These are phyloP conservation scores for Suhomyces bokatorum DNA, from an alignment of 1,139 yeast genomes.

Conservation along the genomic window DNA sequence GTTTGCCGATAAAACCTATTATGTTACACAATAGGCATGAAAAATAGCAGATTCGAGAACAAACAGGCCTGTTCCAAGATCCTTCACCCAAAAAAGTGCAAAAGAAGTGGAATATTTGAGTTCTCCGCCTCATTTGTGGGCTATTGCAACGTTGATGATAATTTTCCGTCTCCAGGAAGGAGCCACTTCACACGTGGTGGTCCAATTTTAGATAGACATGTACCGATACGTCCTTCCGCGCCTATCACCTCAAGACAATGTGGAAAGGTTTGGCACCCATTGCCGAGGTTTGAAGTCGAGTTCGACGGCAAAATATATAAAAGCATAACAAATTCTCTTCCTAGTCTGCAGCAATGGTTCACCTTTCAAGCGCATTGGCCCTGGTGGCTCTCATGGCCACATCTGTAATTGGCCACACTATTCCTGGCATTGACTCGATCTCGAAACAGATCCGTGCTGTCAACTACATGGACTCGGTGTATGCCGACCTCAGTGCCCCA, in stretches of 20 bases:
- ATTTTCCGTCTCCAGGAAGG: background rate
- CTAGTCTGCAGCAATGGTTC: slow-evolving; percentile 4
- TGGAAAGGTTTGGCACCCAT: background rate
- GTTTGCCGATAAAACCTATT: too few relatives aligned
- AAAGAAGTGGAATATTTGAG: too few relatives aligned
- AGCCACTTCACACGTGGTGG: background rate
- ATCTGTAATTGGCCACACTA: slow-evolving; percentile 16
- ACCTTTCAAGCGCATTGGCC: background rate
- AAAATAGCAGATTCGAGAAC: too few relatives aligned
- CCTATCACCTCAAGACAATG: too few relatives aligned
- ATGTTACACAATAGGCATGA: too few relatives aligned
- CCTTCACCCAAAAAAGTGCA: too few relatives aligned
- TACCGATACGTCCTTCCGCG: background rate
- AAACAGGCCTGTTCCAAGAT: too few relatives aligned
- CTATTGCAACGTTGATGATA: background rate
- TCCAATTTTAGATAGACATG: background rate
- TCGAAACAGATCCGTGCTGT: slow-evolving; percentile 19
- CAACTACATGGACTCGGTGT: slow-evolving; percentile 29
- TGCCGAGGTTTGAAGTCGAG: background rate
- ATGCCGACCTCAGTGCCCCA: slow-evolving; percentile 23
- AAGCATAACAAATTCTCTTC: background rate
- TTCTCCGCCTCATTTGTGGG: background rate
- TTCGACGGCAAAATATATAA: background rate
- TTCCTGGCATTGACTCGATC: slow-evolving; percentile 22
- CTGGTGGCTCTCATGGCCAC: slow-evolving; percentile 1